Evolutionary conservation across 2,329 filamentous ascomycete genomes (phyloP).

Genomic region (Pseudophaeomoniella oleicola): DNA sequence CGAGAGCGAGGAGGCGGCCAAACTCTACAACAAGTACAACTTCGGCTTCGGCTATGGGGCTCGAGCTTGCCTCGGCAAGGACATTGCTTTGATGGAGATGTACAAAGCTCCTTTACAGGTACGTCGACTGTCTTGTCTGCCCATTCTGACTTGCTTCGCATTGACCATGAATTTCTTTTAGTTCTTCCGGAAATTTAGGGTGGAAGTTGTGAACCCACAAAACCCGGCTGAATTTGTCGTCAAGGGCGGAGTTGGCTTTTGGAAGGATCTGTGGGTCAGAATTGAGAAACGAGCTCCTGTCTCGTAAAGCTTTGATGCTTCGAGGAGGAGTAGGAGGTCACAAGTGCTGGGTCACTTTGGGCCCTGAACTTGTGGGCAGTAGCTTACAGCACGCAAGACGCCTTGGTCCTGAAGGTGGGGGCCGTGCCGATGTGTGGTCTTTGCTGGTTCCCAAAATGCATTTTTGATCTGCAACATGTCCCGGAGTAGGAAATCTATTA

Average conservation of each 20-base stretch:
- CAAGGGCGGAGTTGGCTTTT: not conserved
- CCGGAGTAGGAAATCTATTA: too few species aligned
- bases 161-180: not conserved
- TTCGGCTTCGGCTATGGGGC: slow-evolving; percentile 37
- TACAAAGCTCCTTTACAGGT: slow-evolving; percentile 23
- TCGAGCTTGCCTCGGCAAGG: slow-evolving; percentile 32
- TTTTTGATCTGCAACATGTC: too few species aligned
- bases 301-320: too few species aligned
- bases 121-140: too few species aligned
- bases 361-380: too few species aligned
- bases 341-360: too few species aligned
- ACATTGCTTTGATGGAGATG: slow-evolving; percentile 39
- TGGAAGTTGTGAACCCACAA: not conserved
- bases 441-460: too few species aligned
- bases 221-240: not conserved
- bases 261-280: not conserved
- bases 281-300: not conserved
- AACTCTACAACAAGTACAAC: slow-evolving; percentile 31
- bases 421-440: too few species aligned
- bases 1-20: slow-evolving; percentile 20
- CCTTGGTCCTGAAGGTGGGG: too few species aligned
- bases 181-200: not conserved
- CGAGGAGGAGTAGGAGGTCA: too few species aligned
- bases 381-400: too few species aligned
- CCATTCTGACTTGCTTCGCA: too few species aligned